Base-by-base conservation (phyloP, 2,329 filamentous ascomycete genomes). In the Xylariaceae sp. region DNA sequence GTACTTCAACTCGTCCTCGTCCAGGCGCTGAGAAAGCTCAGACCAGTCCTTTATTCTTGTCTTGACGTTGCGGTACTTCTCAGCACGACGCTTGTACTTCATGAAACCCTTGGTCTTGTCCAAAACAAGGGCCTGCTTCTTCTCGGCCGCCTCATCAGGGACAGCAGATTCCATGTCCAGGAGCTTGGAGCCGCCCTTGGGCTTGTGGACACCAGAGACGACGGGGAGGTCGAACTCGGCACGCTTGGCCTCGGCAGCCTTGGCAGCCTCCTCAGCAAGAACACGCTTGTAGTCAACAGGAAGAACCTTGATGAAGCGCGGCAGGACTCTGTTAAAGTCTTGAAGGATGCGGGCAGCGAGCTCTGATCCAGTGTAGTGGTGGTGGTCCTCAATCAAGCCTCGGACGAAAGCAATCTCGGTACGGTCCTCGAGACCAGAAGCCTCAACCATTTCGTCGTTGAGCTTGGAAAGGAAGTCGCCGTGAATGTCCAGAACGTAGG, bases 21-120 rank as follows among this genome's bases (percentile, higher is more conserved):
- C 91, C 53, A 97, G 83, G 60, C 93, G 89, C 70, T 85, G 85
- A 60, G 88, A 94, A 51, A 97, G 83, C 77, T 97, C 93, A 47
- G 88, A 89, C 92, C 92, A 97, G 72, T 97, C 93, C 73, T 92
- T 91, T 63, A 87, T 92, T 68, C 93, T 84, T 48, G 89, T 92
- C 74, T 90, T 88, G 4, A 89, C 84, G 70, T 85, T 87, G 66
- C 93, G 88, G 75, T 97, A 97, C 78, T 96, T 97, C 81, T 97
- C 93, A 17, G 88, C 86, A 59, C 92, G 90, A 57, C 93, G 90
- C 73, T 89, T 85, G 78, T 97, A 97, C 77, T 96, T 94, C 91
- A 96, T 97, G 81, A 97, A 97, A 35, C 93, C 93, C 68, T 87
- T 87, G 1, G 93, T 97, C 84, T 97, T 97, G 80, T 97, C 92